phyloP scores from a whole-genome alignment of 306 rosid species.

The Fragaria nilgerrensis region DNA sequence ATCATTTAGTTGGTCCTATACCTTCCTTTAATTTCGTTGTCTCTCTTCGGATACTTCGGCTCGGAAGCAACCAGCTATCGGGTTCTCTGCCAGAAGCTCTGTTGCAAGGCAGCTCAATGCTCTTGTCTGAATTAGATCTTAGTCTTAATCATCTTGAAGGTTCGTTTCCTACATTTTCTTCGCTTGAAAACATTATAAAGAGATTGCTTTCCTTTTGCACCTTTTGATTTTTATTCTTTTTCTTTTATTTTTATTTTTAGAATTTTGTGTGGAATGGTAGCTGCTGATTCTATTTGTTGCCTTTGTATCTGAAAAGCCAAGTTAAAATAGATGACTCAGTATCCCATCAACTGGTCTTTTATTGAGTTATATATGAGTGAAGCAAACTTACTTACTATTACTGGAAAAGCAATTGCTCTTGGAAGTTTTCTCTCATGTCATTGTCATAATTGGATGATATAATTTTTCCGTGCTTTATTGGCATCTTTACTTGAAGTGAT shows the following conservation, averaged over 20 bases:
- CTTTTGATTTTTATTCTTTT: background rate
- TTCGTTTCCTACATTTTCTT: conserved; percentile 12
- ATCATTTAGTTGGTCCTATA: conserved; percentile 56
- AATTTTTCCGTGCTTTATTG: background rate
- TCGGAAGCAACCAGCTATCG: conserved; percentile 55
- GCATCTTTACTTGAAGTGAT: background rate
- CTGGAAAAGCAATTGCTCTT: background rate
- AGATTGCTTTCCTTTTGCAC: background rate
- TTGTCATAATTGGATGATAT: background rate
- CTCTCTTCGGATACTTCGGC: conserved; percentile 65
- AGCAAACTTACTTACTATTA: background rate
- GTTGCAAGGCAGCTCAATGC: conserved; percentile 66
- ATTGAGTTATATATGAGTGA: background rate
- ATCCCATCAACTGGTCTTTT: background rate
- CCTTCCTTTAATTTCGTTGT: conserved; percentile 70
- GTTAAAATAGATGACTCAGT: background rate
- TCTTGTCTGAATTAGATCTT: conserved; percentile 75
- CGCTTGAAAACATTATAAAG: background rate
- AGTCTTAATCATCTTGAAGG: conserved; percentile 77
- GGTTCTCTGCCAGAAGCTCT: conserved; percentile 65
- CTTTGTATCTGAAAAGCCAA: background rate
- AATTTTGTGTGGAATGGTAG: background rate
- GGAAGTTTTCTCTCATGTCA: background rate
- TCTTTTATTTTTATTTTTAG: background rate
- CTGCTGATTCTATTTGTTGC: background rate